Evolutionary conservation across 257 asterid species (phyloP), one percentile per base, ranked within the genome.

Genomic region (Rhazya stricta): DNA sequence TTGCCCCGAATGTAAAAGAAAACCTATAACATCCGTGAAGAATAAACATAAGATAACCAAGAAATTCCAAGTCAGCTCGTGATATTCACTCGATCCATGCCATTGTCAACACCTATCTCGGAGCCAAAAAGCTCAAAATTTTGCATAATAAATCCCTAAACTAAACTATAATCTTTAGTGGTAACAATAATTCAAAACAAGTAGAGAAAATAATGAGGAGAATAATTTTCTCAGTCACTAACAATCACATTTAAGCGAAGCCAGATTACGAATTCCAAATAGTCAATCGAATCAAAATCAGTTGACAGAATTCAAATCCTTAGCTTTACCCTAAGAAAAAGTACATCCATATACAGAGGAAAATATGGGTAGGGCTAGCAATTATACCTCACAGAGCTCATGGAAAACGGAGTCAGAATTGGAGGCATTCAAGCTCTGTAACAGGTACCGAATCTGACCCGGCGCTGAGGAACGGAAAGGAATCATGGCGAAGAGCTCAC

Each of bases 371-470:
- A 54, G 41, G 76, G 58, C 42, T 62, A n/a, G 46, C 30, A 50
- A 76, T 58, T 68, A 57, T 54, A 86, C 99, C 97, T 91, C 84
- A 83, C 87, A 76, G 50, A 95, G 96, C 69, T 92, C 96, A 53
- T 84, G 87, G 68, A 89, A 71, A 72, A 93, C 89, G 34, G 89
- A 75, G 75, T 91, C 96, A 62, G 91, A 85, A 83, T 95, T 88
- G 84, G 98, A 87, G 77, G 88, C 96, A 48, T 83, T 84, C 90
- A 92, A 73, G 82, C 88, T 81, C 75, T 84, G 88, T 9, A 95
- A 91, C 83, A 92, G 82, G 81, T 83, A 87, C 78, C 94, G 89
- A 81, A 95, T 88, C 81, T 95, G 98, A 58, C 83, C 34, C 57
- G 94, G 78, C 67, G 81, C 72, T 65, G 85, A 79, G 76, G 93